Conservation (phyloP, 2,329 filamentous ascomycete genomes). For the Apiospora marii region DNA sequence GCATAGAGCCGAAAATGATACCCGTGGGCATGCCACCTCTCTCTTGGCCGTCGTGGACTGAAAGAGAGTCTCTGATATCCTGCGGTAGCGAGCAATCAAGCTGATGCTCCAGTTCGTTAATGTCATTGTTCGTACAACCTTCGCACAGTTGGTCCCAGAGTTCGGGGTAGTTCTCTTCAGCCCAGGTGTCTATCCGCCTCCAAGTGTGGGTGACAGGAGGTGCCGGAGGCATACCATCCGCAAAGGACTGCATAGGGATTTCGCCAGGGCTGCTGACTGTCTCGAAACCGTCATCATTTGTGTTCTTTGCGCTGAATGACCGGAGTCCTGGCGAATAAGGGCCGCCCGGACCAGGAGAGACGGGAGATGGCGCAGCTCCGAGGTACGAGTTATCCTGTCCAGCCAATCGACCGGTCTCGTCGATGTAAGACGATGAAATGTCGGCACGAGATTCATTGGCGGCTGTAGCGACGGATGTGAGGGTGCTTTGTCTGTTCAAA, state of each 20-base stretch:
- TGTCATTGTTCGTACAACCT: conserved; percentile 89
- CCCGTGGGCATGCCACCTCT: conserved; percentile 90
- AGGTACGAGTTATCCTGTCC: conserved; percentile 63
- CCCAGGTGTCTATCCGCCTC: conserved; percentile 92
- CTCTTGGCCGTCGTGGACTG: conserved; percentile 96
- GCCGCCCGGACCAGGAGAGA: conserved; percentile 64
- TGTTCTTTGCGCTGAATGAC: conserved; percentile 72
- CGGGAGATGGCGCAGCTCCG: conserved; percentile 51
- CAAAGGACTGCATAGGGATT: conserved; percentile 96
- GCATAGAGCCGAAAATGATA: conserved; percentile 92
- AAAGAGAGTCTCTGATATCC: conserved; percentile 90
- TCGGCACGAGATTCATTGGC: conserved; percentile 83
- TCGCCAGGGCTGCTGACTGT: conserved; percentile 75
- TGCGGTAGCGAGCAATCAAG: conserved; percentile 92
- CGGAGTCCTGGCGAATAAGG: conserved; percentile 92
- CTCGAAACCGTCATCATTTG: conserved; percentile 72
- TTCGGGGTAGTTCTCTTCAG: conserved; percentile 94
- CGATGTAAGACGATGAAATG: conserved; percentile 76
- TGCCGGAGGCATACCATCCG: conserved; percentile 87
- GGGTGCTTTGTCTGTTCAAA: conserved; percentile 79
- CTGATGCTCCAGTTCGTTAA: conserved; percentile 96
- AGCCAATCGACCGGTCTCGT: conserved; percentile 68
- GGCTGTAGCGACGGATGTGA: conserved; percentile 89
- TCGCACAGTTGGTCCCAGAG: conserved; percentile 93
- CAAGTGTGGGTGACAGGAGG: conserved; percentile 90